These are phyloP conservation scores for Syncephalastrum sp. DNA, from an alignment of 371 early-diverging fungal species.

Conservation along the genomic window DNA sequence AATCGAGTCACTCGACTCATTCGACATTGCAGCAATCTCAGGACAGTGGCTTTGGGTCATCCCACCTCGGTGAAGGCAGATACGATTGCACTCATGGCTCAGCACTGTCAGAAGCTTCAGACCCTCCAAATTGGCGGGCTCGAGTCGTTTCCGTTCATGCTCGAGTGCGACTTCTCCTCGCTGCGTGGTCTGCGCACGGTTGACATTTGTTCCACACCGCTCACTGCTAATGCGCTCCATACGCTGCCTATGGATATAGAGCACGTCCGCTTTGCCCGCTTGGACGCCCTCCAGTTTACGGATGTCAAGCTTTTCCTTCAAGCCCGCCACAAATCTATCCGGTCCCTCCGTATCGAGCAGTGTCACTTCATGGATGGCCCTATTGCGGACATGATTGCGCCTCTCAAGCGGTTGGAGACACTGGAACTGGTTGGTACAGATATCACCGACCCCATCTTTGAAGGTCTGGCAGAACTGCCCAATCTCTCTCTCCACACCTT, in stretches of 20 bases:
- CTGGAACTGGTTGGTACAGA: slow-evolving; percentile 6
- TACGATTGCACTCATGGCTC: slow-evolving; percentile 8
- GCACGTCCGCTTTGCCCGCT: slow-evolving; percentile 1
- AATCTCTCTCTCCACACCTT: slow-evolving; percentile 9
- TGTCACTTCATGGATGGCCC: neutral
- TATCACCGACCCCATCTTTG: slow-evolving; percentile 6
- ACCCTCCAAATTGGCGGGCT: slow-evolving; percentile 15
- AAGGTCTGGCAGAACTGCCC: slow-evolving; percentile 8
- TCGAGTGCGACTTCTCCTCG: slow-evolving; percentile 20
- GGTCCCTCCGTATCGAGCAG: slow-evolving; percentile 1
- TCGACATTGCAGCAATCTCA: slow-evolving; percentile 12
- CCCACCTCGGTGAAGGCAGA: slow-evolving; percentile 17
- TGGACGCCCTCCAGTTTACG: slow-evolving; percentile 6
- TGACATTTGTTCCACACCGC: slow-evolving; percentile 13
- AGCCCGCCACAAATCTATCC: neutral
- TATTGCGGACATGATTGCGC: slow-evolving; percentile 3
- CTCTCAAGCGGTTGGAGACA: slow-evolving; percentile 1
- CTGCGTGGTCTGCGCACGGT: slow-evolving; percentile 8
- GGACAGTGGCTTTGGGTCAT: slow-evolving; percentile 16
- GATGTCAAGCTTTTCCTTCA: slow-evolving; percentile 1
- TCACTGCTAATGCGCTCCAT: slow-evolving; percentile 7
- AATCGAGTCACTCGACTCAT: slow-evolving; percentile 15
- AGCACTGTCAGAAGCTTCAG: slow-evolving; percentile 11
- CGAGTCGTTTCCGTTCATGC: slow-evolving; percentile 21
- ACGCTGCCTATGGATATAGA: slow-evolving; percentile 8